Conservation (phyloP, 495 filamentous ascomycete genomes). For the Talaromyces adpressus region DNA sequence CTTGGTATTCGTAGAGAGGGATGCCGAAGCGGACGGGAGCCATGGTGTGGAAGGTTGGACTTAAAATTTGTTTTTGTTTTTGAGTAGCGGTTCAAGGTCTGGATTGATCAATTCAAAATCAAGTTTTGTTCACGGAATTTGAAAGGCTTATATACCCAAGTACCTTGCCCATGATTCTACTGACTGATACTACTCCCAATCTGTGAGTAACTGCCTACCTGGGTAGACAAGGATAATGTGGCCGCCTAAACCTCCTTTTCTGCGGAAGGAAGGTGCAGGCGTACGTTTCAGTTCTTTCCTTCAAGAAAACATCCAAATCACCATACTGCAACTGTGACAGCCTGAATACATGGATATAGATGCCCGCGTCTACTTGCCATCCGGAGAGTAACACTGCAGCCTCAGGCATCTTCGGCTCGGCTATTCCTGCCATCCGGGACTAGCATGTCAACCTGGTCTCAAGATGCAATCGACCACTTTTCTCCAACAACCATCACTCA, state of each 20-base stretch:
- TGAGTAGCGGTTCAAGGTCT: background rate
- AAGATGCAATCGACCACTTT: background rate
- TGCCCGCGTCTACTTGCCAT: constrained; percentile 1
- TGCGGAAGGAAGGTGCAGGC: background rate
- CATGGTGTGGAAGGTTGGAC: constrained; percentile 9
- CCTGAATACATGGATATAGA: background rate
- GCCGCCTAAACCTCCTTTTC: background rate
- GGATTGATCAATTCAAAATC: too few relatives aligned
- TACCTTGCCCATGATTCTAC: background rate
- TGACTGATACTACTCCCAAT: background rate
- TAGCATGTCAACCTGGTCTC: background rate
- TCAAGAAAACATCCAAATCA: background rate
- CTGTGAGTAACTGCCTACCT: background rate
- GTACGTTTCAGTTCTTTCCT: background rate
- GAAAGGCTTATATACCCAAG: background rate
- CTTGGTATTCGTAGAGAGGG: constrained; percentile 21
- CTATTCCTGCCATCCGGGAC: constrained; percentile 1
- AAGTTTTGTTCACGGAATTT: background rate
- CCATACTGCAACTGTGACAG: background rate
- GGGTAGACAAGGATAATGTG: background rate
- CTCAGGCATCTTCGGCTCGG: background rate
- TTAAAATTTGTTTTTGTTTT: background rate
- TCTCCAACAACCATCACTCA: background rate
- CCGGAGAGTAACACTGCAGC: background rate
- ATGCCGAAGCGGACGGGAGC: constrained; percentile 20